phyloP scores from a whole-genome alignment of 768 basidiomycete genomes.

The Glaciozyma antarctica region DNA sequence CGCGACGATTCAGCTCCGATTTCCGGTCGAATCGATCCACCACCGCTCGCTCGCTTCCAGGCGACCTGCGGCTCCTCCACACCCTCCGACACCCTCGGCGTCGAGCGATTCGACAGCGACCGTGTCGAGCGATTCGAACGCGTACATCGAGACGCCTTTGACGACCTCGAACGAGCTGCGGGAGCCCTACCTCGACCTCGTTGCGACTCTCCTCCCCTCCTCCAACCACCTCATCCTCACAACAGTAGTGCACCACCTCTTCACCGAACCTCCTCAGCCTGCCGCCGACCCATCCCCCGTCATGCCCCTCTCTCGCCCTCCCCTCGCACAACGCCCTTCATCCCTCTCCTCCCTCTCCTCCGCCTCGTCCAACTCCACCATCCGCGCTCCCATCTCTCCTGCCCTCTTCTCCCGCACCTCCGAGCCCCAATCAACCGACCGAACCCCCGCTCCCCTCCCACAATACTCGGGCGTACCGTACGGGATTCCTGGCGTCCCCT shows the following conservation, averaged over 20 bases:
- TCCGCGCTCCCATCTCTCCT: too few relatives aligned
- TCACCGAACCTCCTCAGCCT: neutral
- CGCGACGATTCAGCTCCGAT: neutral
- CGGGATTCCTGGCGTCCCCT: too few relatives aligned
- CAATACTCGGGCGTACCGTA: too few relatives aligned
- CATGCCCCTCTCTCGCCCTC: neutral
- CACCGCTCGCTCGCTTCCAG: neutral
- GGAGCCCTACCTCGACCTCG: neutral
- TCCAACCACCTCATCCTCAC: neutral
- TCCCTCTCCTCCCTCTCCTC: neutral
- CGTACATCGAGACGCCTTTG: neutral
- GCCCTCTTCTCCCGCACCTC: too few relatives aligned
- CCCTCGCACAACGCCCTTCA: neutral
- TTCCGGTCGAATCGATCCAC: neutral
- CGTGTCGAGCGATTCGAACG: neutral
- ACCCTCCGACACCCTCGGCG: neutral
- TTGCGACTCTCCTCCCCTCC: neutral
- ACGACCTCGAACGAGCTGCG: neutral
- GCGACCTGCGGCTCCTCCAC: neutral
- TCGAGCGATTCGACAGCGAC: neutral
- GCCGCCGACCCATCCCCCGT: neutral
- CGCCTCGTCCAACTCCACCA: neutral
- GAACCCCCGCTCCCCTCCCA: too few relatives aligned
- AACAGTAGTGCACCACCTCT: neutral
- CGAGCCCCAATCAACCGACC: too few relatives aligned